phyloP scores from a whole-genome alignment of 331 rosid genomes.

The Phaseolus coccineus region DNA sequence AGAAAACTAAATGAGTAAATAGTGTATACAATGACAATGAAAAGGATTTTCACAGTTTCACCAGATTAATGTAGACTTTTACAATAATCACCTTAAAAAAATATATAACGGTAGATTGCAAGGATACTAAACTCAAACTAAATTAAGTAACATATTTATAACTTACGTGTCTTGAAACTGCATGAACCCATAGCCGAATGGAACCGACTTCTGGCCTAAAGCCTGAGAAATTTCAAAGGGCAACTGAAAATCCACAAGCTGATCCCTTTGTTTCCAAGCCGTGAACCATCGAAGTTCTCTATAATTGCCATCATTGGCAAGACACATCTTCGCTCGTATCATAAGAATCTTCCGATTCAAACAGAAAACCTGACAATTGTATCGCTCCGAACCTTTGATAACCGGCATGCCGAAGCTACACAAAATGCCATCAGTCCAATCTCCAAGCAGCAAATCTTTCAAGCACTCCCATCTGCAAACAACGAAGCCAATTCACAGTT shows the following conservation, averaged over 20 bases:
- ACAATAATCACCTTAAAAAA: neutral
- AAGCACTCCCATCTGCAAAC: conserved; percentile 93
- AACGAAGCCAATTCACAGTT: conserved; percentile 23
- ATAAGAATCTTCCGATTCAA: conserved; percentile 79
- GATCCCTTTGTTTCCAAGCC: conserved; percentile 79
- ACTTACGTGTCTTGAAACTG: conserved; percentile 90
- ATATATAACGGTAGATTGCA: neutral
- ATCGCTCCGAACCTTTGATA: conserved; percentile 84
- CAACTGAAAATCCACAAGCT: conserved; percentile 77
- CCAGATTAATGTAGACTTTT: neutral
- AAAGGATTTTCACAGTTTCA: neutral
- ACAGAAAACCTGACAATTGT: conserved; percentile 86
- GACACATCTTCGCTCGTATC: conserved; percentile 93
- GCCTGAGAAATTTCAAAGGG: conserved; percentile 73
- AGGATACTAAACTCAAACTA: neutral
- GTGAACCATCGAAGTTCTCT: conserved; percentile 98
- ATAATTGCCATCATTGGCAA: conserved; percentile 96
- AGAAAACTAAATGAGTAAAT: neutral
- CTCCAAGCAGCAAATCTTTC: conserved; percentile 76
- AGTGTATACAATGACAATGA: neutral
- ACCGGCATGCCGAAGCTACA: conserved; percentile 98
- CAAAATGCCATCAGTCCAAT: conserved; percentile 86
- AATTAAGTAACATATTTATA: neutral
- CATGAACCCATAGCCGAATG: conserved; percentile 91
- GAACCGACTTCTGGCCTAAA: conserved; percentile 68